Evolutionary conservation across 2,329 filamentous ascomycete genomes (phyloP), one percentile per base, ranked within the genome.

Genomic region (Aspergillus melleus): DNA sequence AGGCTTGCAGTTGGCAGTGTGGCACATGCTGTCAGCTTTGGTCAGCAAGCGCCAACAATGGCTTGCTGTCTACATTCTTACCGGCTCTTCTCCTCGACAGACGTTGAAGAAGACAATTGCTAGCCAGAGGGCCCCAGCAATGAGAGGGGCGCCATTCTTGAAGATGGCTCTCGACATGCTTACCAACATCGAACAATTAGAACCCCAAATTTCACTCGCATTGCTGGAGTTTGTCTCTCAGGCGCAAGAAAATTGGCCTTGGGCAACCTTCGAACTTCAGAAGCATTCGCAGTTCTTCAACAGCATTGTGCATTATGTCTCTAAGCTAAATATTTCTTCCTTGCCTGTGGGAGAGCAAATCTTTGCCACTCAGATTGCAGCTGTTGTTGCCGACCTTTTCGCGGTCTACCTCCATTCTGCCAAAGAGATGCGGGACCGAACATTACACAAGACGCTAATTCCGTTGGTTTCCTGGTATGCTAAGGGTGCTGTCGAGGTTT

Each of bases 241-340:
- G 2, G 91, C 94, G 4, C 93, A 97, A 71, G 95, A 96, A 74
- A 91, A 92, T 71, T 98, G 94, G 94, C 90, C 93, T 1, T 96
- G 94, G 91, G 93, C 92, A 1, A 92, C 96, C 58, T 89, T 91
- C 58, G 88, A 90, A 44, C 80, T 96, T 39, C 86, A 90, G 62
- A 88, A 88, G 60, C 90, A 96, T 68, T 83, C 85, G 0, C 80
- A 82, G 0, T 94, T 96, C 69, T 84, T 97, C 58, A 81, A 86
- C 47, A 86, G 86, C 57, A 83, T 96, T 19, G 84, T 90, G 19
- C 81, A 83, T 4, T 95, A 91, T 72, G 83, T 95, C 36, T 79
- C 81, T 10, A 87, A 84, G 63, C 73, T 84, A 3, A 83, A 88
- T 60, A 79, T 84, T 5, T 77, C 82, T 9, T 81, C 82, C 44